phyloP scores from a whole-genome alignment of 495 filamentous ascomycete genomes.

The Trichocladium antarcticum region DNA sequence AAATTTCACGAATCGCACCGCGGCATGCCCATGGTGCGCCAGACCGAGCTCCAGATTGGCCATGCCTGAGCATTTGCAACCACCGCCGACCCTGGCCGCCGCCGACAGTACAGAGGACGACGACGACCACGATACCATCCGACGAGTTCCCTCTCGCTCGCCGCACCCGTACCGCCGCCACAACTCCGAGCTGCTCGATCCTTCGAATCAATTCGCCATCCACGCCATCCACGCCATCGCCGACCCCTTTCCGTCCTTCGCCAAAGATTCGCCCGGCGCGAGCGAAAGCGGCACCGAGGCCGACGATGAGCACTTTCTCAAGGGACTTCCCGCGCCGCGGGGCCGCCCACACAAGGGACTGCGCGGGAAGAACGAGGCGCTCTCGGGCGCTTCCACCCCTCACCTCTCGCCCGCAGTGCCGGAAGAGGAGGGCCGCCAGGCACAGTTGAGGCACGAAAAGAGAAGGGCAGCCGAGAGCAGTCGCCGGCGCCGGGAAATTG shows the following conservation, averaged over 20 bases:
- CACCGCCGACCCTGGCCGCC: conserved; percentile 15
- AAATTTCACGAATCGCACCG: no score
- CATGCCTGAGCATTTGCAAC: conserved; percentile 33
- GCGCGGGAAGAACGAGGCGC: conserved; percentile 38
- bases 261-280: conserved; percentile 42
- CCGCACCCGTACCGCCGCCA: conserved; percentile 66
- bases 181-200: conserved; percentile 39
- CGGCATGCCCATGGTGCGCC: conserved; percentile 8
- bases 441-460: conserved; percentile 18
- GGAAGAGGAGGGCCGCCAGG: conserved; percentile 41
- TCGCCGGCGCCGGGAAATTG: conserved; percentile 35
- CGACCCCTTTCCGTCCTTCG: conserved; percentile 15
- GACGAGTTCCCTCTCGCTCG: conserved; percentile 51
- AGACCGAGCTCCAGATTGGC: conserved; percentile 9
- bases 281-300: conserved; percentile 89
- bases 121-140: conserved; percentile 20
- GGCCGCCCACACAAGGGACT: conserved; percentile 64
- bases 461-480: conserved; percentile 24
- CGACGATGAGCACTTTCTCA: conserved; percentile 75
- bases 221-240: neutral
- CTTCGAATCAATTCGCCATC: conserved; percentile 27
- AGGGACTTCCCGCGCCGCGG: conserved; percentile 68
- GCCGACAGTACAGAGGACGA: conserved; percentile 14
- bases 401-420: conserved; percentile 48
- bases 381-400: conserved; percentile 44